phyloP scores from a whole-genome alignment of 2,329 filamentous ascomycete species.

The Raffaelea ambrosiae region DNA sequence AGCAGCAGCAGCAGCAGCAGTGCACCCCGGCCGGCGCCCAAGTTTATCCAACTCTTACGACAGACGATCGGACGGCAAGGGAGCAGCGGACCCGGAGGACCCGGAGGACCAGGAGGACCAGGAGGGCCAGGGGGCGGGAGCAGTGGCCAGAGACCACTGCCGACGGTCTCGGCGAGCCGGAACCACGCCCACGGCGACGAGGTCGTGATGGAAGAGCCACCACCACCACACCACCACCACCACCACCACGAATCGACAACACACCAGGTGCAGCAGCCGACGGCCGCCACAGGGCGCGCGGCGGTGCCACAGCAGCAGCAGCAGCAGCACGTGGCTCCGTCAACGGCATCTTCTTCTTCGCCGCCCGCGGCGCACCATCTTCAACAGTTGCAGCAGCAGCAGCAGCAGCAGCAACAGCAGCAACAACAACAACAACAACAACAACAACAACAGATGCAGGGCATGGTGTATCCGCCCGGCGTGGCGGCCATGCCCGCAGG shows the following conservation, averaged over 20 bases:
- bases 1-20: conserved; percentile 21
- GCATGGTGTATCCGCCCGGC: background rate
- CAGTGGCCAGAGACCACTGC: no score
- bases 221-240: background rate
- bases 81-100: conserved; percentile 1
- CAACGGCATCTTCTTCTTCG: conserved; percentile 7
- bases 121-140: background rate
- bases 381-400: conserved; percentile 1
- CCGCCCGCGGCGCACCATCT: conserved; percentile 11
- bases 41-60: conserved; percentile 38
- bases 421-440: conserved; percentile 3
- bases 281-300: no score
- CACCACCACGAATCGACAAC: no score
- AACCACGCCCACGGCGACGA: no score
- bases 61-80: conserved; percentile 25
- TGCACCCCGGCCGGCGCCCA: conserved; percentile 32
- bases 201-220: conserved; percentile 7
- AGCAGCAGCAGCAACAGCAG: conserved; percentile 4
- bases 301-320: background rate
- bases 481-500: background rate
- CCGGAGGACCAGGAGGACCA: conserved; percentile 16
- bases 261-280: no score
- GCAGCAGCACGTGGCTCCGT: conserved; percentile 1
- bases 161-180: no score
- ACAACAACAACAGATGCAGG: background rate